Conservation (phyloP, 1,284 basidiomycete genomes). For the Papiliotrema flavescens region DNA sequence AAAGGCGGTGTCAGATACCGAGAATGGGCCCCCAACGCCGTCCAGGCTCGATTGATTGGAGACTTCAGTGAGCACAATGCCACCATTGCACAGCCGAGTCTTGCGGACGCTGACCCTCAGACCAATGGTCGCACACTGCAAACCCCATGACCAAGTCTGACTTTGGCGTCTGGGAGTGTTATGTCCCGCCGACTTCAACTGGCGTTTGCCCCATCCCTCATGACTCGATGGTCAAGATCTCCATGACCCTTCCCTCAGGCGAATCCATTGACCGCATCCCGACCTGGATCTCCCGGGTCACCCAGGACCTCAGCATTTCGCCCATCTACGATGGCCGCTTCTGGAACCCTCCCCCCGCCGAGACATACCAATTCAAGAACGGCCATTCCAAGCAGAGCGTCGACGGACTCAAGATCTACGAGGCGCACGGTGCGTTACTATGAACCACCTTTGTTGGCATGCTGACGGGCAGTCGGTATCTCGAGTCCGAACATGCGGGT, state of each 20-base stretch:
- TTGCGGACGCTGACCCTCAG: constrained; percentile 49
- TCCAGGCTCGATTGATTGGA: constrained; percentile 78
- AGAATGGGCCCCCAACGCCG: constrained; percentile 94
- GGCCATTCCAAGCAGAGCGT: constrained; percentile 34
- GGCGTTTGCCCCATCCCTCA: constrained; percentile 84
- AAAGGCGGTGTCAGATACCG: constrained; percentile 75
- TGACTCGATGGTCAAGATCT: constrained; percentile 92
- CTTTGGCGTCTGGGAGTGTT: constrained; percentile 93
- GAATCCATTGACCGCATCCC: constrained; percentile 86
- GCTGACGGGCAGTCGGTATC: constrained; percentile 67
- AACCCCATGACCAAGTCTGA: constrained; percentile 80
- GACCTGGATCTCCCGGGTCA: constrained; percentile 91
- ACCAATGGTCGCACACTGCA: constrained; percentile 78
- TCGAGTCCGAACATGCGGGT: constrained; percentile 82
- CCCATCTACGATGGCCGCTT: constrained; percentile 95
- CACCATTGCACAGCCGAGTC: neutral
- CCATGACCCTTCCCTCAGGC: constrained; percentile 72
- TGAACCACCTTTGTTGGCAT: neutral
- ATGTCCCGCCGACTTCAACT: constrained; percentile 63
- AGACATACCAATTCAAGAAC: constrained; percentile 81
- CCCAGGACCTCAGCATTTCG: constrained; percentile 85
- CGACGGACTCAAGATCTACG: constrained; percentile 79
- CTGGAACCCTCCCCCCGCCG: constrained; percentile 81
- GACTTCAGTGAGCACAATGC: constrained; percentile 78
- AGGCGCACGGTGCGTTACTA: constrained; percentile 67